Evolutionary conservation across 2,329 filamentous ascomycete species (phyloP), one percentile per base, ranked within the genome.

Genomic region (Aspergillus terreus): DNA sequence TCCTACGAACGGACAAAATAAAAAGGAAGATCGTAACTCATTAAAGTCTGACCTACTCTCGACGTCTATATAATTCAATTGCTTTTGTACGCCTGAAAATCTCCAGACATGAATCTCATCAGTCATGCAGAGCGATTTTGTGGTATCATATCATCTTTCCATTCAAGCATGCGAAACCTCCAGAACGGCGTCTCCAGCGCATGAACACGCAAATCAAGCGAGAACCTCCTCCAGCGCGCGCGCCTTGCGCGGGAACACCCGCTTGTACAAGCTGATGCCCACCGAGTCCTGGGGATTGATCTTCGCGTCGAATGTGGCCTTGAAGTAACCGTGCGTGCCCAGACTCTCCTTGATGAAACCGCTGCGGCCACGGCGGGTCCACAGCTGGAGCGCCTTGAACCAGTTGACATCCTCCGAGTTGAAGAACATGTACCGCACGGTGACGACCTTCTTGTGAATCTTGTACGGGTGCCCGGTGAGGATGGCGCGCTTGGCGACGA

Each of bases 381-480:
- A 99, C 57, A 99, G 74, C 54, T 94, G 92, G 67, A 99, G 71
- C 1, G 92, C 92, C 77, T 96, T 95, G 82, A 97, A 99, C 92
- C 94, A 99, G 60, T 88, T 84, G 30, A 99, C 90, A 59, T 99
- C 95, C 64, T 92, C 90, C 45, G 87, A 80, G 77, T 92, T 95
- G 84, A 99, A 99, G 81, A 99, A 99, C 95, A 99, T 99, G 81
- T 99, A 99, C 27, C 94, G 87, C 44, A 99, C 86, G 0, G 95
- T 99, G 53, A 99, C 94, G 21, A 99, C 80, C 73, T 88, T 91
- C 82, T 96, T 96, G 83, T 99, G 90, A 70, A 99, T 99, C 77
- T 99, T 96, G 81, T 90, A 96, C 0, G 95, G 94, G 68, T 99
- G 92, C 14, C 94, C 95, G 0, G 94, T 96, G 51, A 99, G 80